Evolutionary conservation across 78 protist genomes (phyloP), one percentile per base, ranked within the genome.

Genomic region (Chrysochromulina tobinii): DNA sequence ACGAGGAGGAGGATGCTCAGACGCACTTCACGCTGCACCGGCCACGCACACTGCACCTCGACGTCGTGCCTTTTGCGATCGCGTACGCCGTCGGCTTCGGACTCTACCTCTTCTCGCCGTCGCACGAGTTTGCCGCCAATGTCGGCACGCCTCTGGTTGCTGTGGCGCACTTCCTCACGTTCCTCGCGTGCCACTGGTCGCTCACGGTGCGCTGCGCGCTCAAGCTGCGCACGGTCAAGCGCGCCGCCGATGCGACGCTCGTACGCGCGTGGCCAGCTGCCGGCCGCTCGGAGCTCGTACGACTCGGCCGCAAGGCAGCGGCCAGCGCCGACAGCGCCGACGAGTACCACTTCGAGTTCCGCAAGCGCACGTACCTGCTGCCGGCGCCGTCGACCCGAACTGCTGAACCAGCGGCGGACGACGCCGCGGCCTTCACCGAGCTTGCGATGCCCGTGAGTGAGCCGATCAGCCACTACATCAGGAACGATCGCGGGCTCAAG

Each of bases 151-250:
- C 84, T 25, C 0, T 2, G 50, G 9, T 75, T 3, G 27, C 51
- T 18, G 50, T 3, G 27, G 23, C 9, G 59, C 84, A 75, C 84
- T 3, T 50, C 18, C 59, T 75, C 2, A 0, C 25, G 20, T 50
- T 75, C 58, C 84, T 75, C 84, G 84, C n/a, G 50, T 20, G 58
- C 38, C 55, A 75, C 84, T 75, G 84, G 84, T 51, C 59, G 11
- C 48, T 75, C 59, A 6, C 11, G 50, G 58, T 51, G 27, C 84
- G 84, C 23, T 18, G 57, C 84, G 59, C n/a, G 18, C 7, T 9
- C 25, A 57, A 75, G 53, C 55, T 75, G 12, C 11, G 38, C 25
- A 9, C 59, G 17, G 73, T 67, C 15, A 9, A 27, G n/a, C 21
- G 11, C 1, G n/a, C 6, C 23, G 84, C 18, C 53, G 23, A 14